phyloP scores from a whole-genome alignment of 2,329 filamentous ascomycete genomes.

The Pyrenochaeta sp. region DNA sequence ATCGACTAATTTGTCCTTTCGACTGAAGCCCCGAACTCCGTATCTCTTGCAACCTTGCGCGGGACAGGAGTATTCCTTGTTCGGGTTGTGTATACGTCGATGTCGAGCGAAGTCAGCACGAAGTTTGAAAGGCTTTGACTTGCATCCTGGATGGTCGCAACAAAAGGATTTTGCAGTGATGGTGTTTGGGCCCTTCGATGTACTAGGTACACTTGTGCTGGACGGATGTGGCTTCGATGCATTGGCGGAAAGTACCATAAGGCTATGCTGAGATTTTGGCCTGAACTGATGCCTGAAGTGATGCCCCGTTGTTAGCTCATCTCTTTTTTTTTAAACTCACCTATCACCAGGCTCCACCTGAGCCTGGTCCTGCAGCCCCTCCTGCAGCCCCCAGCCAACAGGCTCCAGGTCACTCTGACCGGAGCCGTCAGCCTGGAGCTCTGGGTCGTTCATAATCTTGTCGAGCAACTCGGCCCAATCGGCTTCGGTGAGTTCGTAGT shows the following conservation, averaged over 20 bases:
- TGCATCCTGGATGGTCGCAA: slow-evolving; percentile 6
- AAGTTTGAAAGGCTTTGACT: slow-evolving; percentile 10
- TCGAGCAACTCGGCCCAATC: slow-evolving; percentile 11
- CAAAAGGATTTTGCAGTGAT: neutral
- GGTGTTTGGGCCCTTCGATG: neutral
- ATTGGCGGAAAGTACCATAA: neutral
- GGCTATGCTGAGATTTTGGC: neutral
- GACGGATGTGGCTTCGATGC: neutral
- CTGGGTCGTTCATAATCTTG: slow-evolving; percentile 14
- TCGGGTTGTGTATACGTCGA: slow-evolving; percentile 1
- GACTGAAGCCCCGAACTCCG: slow-evolving; percentile 9
- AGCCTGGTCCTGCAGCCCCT: no score
- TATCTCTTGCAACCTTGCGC: slow-evolving; percentile 6
- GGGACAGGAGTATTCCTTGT: slow-evolving; percentile 2
- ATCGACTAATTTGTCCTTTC: slow-evolving; percentile 21
- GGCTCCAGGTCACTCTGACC: slow-evolving; percentile 4
- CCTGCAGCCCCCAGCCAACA: no score
- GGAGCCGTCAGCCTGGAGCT: slow-evolving; percentile 3
- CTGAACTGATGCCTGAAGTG: neutral
- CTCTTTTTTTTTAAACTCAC: slow-evolving; percentile 33
- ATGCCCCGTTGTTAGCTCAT: slow-evolving; percentile 29
- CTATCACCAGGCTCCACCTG: slow-evolving; percentile 12
- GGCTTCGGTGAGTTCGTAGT: neutral
- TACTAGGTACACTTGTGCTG: neutral
- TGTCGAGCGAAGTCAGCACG: slow-evolving; percentile 12